Base-by-base conservation (phyloP, 2,329 filamentous ascomycete species). In the Sarocladium brachiariae region DNA sequence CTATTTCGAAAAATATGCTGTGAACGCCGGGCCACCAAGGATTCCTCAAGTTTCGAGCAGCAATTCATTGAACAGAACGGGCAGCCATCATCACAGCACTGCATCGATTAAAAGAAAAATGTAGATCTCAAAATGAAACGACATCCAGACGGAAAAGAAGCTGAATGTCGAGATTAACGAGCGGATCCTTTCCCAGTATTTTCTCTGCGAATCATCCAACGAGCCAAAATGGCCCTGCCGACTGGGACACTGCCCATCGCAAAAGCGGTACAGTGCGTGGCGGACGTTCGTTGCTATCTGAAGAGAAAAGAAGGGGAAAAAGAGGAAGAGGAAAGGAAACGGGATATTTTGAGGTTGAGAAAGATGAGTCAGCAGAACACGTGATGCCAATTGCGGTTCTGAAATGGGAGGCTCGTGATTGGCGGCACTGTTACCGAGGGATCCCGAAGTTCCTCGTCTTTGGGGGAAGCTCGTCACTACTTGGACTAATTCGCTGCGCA, bases 81-180 rank as follows among this genome's bases (percentile, higher is more conserved):
- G n/a, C n/a, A n/a, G n/a, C 34, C 7, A 18, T 37, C 37, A 18
- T 41, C 37, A 48, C 27, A 30, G 41, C 33, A 25, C 18, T 48
- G 30, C 33, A 50, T 41, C 16, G 24, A 10, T 31, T 47, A n/a
- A 14, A 19, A 30, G 34, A 50, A 53, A 55, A 67, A 73, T 78
- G 75, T 78, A 75, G 74, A 77, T 78, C 74, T 74, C 73, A 69
- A 70, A 75, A 76, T 78, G 75, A 78, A 78, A 77, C 75, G 70
- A 66, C 68, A 70, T 66, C 65, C 70, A 72, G 73, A 77, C 68
- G 65, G 70, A 65, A 60, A 16, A 47, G 43, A 47, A 52, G 67
- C 67, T 69, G 69, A 69, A 59, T 69, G 72, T 66, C 72, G 75
- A 73, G 75, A 78, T 78, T 77, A 78, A 78, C 74, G 74, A 77